Evolutionary conservation across 345 rosid species (phyloP).

Genomic region (Microcos paniculata): DNA sequence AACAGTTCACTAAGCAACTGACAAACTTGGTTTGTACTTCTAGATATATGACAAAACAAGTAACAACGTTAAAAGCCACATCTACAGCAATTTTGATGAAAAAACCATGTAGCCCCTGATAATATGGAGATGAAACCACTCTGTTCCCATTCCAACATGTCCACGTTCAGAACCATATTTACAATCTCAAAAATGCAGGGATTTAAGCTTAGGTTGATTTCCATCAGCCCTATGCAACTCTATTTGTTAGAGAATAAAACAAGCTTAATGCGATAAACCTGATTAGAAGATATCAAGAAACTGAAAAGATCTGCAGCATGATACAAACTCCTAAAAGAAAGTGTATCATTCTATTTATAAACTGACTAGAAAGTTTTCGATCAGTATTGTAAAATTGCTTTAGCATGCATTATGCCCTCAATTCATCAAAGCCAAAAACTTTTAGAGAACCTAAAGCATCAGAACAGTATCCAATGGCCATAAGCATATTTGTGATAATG

Average conservation of each 20-base stretch:
- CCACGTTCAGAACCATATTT: background rate
- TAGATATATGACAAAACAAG: background rate
- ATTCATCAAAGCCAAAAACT: background rate
- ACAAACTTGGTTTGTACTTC: background rate
- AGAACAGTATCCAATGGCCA: background rate
- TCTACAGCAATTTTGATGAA: background rate
- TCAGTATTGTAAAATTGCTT: background rate
- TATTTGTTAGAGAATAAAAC: background rate
- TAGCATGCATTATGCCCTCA: background rate
- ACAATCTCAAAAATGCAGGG: background rate
- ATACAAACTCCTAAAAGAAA: background rate
- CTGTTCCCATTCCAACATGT: background rate
- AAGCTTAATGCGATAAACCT: background rate
- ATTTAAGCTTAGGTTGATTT: background rate
- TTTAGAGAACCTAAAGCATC: background rate
- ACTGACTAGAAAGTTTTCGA: background rate
- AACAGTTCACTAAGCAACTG: background rate
- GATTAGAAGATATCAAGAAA: background rate
- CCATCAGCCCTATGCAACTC: background rate
- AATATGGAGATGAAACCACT: background rate
- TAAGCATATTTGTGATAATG: background rate
- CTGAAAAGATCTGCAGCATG: background rate
- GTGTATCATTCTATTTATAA: background rate
- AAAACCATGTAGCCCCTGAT: background rate
- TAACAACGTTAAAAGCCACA: background rate